Evolutionary conservation across 2,329 filamentous ascomycete genomes (phyloP).

Genomic region (Dissoconium aciculare): DNA sequence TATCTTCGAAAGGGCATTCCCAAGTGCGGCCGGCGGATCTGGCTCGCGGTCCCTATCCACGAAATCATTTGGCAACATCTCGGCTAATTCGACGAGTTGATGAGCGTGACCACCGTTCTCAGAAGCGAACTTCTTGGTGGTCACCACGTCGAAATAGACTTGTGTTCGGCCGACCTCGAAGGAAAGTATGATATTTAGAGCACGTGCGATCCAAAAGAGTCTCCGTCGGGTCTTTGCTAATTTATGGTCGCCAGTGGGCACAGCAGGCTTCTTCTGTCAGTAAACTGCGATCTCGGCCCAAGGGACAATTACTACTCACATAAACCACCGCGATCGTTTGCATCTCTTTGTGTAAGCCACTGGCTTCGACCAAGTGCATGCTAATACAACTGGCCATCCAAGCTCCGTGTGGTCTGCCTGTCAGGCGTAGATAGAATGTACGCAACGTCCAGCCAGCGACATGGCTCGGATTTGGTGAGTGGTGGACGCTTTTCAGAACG

Average conservation of each 20-base stretch:
- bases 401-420: conserved; percentile 37
- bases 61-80: conserved; percentile 22
- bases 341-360: conserved; percentile 33
- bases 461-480: conserved; percentile 22
- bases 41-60: conserved; percentile 23
- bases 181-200: conserved; percentile 44
- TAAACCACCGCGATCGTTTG: conserved; percentile 23
- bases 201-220: conserved; percentile 37
- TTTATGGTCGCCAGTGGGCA: conserved; percentile 19
- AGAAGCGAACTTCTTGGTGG: conserved; percentile 21
- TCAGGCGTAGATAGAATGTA: conserved; percentile 40
- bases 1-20: conserved; percentile 20
- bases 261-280: too few species aligned
- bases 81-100: conserved; percentile 22
- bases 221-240: conserved; percentile 18
- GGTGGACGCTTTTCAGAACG: conserved; percentile 15
- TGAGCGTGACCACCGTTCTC: conserved; percentile 18
- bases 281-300: too few species aligned
- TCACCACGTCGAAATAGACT: conserved; percentile 35
- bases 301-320: too few species aligned
- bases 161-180: conserved; percentile 43
- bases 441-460: conserved; percentile 40
- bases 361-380: conserved; percentile 46
- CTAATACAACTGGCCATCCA: conserved; percentile 44
- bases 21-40: conserved; percentile 22